Base-by-base conservation (phyloP, 495 filamentous ascomycete species). In the Aspergillus steynii region DNA sequence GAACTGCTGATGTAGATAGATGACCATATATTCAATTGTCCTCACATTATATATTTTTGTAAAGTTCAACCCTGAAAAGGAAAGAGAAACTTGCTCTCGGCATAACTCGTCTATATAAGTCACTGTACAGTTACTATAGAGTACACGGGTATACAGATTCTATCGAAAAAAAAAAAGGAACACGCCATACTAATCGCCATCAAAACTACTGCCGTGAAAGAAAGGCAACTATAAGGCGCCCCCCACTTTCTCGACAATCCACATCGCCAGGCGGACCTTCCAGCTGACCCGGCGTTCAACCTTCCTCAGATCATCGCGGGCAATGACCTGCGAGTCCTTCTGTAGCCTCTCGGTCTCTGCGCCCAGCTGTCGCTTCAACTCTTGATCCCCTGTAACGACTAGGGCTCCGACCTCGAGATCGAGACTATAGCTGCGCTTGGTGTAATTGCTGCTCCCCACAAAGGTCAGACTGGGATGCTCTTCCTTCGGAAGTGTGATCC, bases 361-460 rank as follows among this genome's bases (percentile, higher is more conserved):
- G 5, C 85, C 86, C 51, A 96, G 78, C 60, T 84, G 83, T 63
- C 77, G 77, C 76, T 90, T 92, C 71, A 99, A 71, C 3, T 78
- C 82, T 56, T 86, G 79, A 64, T 97, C 90, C 42, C 80, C 80
- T 2, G 95, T 99, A 29, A 96, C 86, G 32, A 99, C 89, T 57
- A 96, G 65, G 7, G 88, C 88, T 28, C 94, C 93, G 0, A 87
- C 86, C 71, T 99, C 95, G 7, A 99, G 77, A 74, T 99, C 95
- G 42, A 98, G 82, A 50, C 86, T 86, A 69, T 98, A 97, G 68
- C 90, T 95, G 34, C 95, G 81, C 69, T 95, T 93, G 0, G 95
- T 99, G 74, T 97, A 99, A 71, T 99, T 99, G 48, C 90, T 94
- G 66, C 89, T 93, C 0, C 95, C 95, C 5, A 99, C 85, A 2